Conservation (phyloP, 208 protist species). For the Trypanosoma grayi region DNA sequence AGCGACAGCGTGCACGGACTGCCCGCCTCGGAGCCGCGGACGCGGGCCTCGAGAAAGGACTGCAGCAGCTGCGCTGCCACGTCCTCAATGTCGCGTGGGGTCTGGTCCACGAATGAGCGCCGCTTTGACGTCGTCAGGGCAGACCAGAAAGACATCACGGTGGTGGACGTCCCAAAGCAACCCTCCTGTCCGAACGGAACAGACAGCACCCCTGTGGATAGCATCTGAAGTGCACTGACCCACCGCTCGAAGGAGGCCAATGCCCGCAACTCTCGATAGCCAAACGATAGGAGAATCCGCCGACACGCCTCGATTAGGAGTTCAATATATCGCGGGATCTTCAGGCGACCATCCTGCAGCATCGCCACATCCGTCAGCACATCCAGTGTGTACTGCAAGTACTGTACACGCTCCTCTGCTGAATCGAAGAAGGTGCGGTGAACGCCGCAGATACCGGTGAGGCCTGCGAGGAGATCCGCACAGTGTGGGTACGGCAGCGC, state of each 20-base stretch:
- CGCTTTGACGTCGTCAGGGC: slow-evolving; percentile 57
- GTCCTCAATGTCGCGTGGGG: slow-evolving; percentile 44
- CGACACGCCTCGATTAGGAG: slow-evolving; percentile 50
- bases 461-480: slow-evolving; percentile 47
- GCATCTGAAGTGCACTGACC: slow-evolving; percentile 30
- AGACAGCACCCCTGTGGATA: slow-evolving; percentile 66
- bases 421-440: slow-evolving; percentile 80
- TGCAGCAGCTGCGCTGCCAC: slow-evolving; percentile 40
- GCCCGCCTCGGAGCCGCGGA: slow-evolving; percentile 20
- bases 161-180: slow-evolving; percentile 63
- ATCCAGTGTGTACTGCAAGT: slow-evolving; percentile 47
- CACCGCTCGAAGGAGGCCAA: slow-evolving; percentile 44
- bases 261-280: slow-evolving; percentile 68
- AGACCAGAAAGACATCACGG: slow-evolving; percentile 69
- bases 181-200: slow-evolving; percentile 70
- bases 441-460: slow-evolving; percentile 69
- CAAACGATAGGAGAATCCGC: slow-evolving; percentile 63
- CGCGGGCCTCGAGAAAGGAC: slow-evolving; percentile 53
- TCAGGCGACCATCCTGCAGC: slow-evolving; percentile 45
- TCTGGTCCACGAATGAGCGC: slow-evolving; percentile 31
- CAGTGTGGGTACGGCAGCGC: slow-evolving; percentile 68
- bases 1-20: not conserved
- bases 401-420: slow-evolving; percentile 56
- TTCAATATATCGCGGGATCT: slow-evolving; percentile 65
- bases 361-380: slow-evolving; percentile 31